These are phyloP conservation scores for Sporobolomyces phaffii DNA, from an alignment of 768 basidiomycete species.

Conservation along the genomic window DNA sequence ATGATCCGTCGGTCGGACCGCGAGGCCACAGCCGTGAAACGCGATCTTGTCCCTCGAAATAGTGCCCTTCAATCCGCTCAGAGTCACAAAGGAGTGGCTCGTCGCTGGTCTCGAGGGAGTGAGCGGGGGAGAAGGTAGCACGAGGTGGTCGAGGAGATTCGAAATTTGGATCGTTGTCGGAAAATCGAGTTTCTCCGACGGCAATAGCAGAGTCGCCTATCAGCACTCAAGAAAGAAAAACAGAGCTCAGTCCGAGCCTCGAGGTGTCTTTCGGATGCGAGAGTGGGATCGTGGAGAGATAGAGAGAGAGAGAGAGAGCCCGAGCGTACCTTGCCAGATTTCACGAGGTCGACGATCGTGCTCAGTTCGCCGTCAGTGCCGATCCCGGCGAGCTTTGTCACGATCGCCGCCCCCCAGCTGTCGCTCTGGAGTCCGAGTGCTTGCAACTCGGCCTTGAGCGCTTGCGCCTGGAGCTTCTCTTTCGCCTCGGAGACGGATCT, in stretches of 20 bases:
- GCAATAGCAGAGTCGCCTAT: slow-evolving; percentile 75
- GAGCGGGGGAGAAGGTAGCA: slow-evolving; percentile 56
- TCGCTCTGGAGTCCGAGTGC: slow-evolving; percentile 59
- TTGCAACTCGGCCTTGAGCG: slow-evolving; percentile 67
- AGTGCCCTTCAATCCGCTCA: slow-evolving; percentile 76
- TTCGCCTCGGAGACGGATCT: slow-evolving; percentile 32
- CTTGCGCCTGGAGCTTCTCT: slow-evolving; percentile 59
- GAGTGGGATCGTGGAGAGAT: neutral
- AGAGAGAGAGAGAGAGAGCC: neutral
- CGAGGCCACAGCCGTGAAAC: slow-evolving; percentile 12
- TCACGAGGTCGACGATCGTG: slow-evolving; percentile 62
- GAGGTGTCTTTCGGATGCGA: too few relatives aligned
- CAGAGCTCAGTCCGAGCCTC: too few relatives aligned
- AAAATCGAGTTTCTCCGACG: slow-evolving; percentile 53
- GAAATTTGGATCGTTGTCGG: slow-evolving; percentile 60
- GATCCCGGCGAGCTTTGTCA: slow-evolving; percentile 43
- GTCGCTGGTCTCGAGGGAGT: slow-evolving; percentile 14
- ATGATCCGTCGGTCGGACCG: neutral
- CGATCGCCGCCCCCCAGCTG: slow-evolving; percentile 67
- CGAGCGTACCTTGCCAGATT: slow-evolving; percentile 60
- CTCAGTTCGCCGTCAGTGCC: slow-evolving; percentile 60
- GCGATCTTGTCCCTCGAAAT: slow-evolving; percentile 2
- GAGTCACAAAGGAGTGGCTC: slow-evolving; percentile 56
- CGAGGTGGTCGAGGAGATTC: slow-evolving; percentile 75
- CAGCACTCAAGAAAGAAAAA: neutral